Evolutionary conservation across 2,329 filamentous ascomycete species (phyloP).

Genomic region (Talaromyces atroroseus): DNA sequence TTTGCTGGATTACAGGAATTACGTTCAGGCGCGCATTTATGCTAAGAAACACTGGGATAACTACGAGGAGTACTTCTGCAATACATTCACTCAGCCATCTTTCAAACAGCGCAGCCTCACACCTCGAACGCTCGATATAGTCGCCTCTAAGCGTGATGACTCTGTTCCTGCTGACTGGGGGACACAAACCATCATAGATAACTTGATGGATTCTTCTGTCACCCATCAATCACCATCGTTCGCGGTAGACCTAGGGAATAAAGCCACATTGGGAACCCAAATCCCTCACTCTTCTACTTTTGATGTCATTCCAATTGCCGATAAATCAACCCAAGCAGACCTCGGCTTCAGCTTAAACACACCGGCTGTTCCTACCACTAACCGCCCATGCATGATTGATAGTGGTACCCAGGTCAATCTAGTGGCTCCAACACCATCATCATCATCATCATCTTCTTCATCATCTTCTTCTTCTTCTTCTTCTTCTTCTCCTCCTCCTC

Average conservation of each 20-base stretch:
- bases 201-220: conserved; percentile 2
- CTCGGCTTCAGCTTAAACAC: conserved; percentile 2
- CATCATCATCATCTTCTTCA: no score
- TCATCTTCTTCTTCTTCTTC: no score
- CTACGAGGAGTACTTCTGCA: conserved; percentile 38
- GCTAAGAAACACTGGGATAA: conserved; percentile 22
- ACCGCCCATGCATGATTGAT: neutral
- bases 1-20: conserved; percentile 30
- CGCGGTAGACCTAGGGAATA: neutral
- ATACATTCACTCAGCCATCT: conserved; percentile 25
- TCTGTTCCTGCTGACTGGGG: conserved; percentile 1
- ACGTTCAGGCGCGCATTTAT: conserved; percentile 24
- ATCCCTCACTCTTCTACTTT: neutral
- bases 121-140: conserved; percentile 24
- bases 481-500: no score
- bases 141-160: conserved; percentile 22
- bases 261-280: neutral
- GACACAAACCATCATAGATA: conserved; percentile 4
- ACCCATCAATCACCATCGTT: neutral
- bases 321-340: conserved; percentile 5
- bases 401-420: neutral
- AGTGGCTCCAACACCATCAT: neutral
- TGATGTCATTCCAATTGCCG: neutral
- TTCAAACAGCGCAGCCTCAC: conserved; percentile 36
- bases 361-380: neutral